phyloP scores from a whole-genome alignment of 192 early-diverging fungal genomes.

The Backusella luteola region DNA sequence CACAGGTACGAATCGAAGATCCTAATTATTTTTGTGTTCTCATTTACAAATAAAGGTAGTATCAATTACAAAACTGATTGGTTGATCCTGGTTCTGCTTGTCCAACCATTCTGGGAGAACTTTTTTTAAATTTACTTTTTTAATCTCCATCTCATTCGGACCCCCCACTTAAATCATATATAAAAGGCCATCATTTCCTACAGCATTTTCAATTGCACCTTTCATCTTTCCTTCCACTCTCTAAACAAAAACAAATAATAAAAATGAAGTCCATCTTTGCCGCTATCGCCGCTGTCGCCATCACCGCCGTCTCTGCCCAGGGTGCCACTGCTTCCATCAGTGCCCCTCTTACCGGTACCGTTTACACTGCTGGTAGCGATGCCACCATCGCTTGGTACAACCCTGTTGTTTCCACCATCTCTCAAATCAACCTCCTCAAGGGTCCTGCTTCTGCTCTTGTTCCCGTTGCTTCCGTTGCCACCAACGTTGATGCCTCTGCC shows the following conservation, averaged over 20 bases:
- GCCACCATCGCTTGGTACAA: slow-evolving; percentile 22
- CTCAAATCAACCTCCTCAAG: slow-evolving; percentile 22
- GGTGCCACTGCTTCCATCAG: slow-evolving; percentile 17
- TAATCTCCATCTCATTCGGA: neutral
- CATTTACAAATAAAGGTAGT: neutral
- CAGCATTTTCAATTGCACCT: neutral
- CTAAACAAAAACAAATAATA: slow-evolving; percentile 10
- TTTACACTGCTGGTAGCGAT: slow-evolving; percentile 18
- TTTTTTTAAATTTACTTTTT: slow-evolving; percentile 6
- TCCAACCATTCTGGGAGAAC: slow-evolving; percentile 8
- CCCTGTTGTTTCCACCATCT: slow-evolving; percentile 12
- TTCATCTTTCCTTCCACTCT: slow-evolving; percentile 5
- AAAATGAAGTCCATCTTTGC: slow-evolving; percentile 7
- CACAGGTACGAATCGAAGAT: slow-evolving; percentile 3
- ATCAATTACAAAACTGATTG: neutral
- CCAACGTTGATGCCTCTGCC: slow-evolving; percentile 23
- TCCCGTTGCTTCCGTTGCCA: slow-evolving; percentile 24
- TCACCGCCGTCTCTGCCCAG: slow-evolving; percentile 27
- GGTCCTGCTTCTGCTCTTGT: slow-evolving; percentile 28
- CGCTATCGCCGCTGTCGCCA: neutral
- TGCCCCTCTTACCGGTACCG: slow-evolving; percentile 13
- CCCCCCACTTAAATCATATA: slow-evolving; percentile 4
- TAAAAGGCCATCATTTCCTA: neutral
- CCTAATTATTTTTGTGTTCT: slow-evolving; percentile 1
- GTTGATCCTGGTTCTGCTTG: neutral